Base-by-base conservation (phyloP, 495 filamentous ascomycete species). In the Aspergillus conjunctus region DNA sequence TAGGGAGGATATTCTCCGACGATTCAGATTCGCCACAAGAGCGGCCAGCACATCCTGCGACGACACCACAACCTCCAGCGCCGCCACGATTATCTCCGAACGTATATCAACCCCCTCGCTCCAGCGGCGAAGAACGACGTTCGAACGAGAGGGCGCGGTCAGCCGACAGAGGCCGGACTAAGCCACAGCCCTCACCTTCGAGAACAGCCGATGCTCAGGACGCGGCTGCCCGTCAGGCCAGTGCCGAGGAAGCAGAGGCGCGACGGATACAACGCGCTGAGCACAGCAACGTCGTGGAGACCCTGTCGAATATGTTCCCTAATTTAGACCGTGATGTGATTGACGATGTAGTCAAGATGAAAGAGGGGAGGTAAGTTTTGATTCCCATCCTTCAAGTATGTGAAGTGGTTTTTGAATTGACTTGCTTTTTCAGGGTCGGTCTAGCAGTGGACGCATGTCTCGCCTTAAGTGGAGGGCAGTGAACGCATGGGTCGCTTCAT, bases 1-100 rank as follows among this genome's bases (percentile, higher is more conserved):
- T 99, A 68, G 94, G 95, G n/a, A 87, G 92, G 55, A 97, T 99
- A 37, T 98, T 99, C 76, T 91, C 91, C 1, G 94, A 98, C 51
- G 92, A 96, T 1, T 53, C 68, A 41, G 76, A 79, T 32, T 75
- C 54, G 59, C 73, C 56, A 46, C 73, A 73, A 58, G 79, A 83
- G 64, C 69, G 68, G 62, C 58, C 66, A 0, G 48, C 68, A 54
- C 69, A 80, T 21, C 84, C 84, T n/a, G 78, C 82, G 9, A 68
- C 78, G 21, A 84, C 85, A 20, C 84, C 89, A 20, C 83, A 83
- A 56, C 77, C 85, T 26, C 79, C 77, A 7, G 77, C 78, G 17
- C 79, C 82, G 7, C 81, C 85, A n/a, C 81, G 87, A 32, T 76
- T 87, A 5, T 84, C 81, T 34, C 85, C 88, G 7, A 78, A 77